Base-by-base conservation (phyloP, 2,329 filamentous ascomycete genomes). In the Ophiostoma novo-ulmi region DNA sequence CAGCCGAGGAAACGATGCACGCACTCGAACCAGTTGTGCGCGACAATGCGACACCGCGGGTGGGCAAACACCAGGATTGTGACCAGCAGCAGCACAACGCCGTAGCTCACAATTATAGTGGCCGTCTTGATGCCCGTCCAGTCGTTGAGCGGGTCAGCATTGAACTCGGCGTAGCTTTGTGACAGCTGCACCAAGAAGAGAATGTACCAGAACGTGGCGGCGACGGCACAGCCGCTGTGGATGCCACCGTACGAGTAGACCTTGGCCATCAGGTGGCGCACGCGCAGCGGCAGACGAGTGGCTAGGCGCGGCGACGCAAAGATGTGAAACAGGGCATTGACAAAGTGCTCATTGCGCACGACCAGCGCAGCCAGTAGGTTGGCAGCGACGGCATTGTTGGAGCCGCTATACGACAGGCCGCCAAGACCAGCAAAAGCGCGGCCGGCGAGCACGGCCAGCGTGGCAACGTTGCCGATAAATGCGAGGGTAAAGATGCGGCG, bases 161-260 rank as follows among this genome's bases (percentile, higher is more conserved):
- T 36, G 35, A 63, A 63, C 4, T 11, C 2, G 10, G 36, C 63
- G 22, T 76, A 74, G 74, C 78, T 74, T 31, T 73, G 71, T 3
- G 80, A 78, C n/a, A 80, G 72, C 38, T 78, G 76, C 20, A 79
- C 77, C 70, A 81, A 77, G 61, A 80, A 78, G 17, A 74, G 72
- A 22, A 77, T 75, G 72, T 80, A 85, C 84, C 84, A 86, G 52
- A 82, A 72, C 5, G 82, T 80, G 0, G 82, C 80, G 10, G 83
- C 81, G 8, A 84, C 78, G 39, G 80, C 83, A 71, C 83, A 84
- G n/a, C 83, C 83, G 73, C 82, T 84, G 75, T 86, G 84, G 3
- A 85, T 79, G 35, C 84, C 84, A 26, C 84, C 84, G 74, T 85
- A 83, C 66, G 84, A 83, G 75, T 85, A 85, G 0, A 85, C 80